A percentile compares a stretch with the other conserved stretches of the same genome.
phyloP scores from a whole-genome alignment of 106 monocot genomes.

The Apostasia shenzhenica region DNA sequence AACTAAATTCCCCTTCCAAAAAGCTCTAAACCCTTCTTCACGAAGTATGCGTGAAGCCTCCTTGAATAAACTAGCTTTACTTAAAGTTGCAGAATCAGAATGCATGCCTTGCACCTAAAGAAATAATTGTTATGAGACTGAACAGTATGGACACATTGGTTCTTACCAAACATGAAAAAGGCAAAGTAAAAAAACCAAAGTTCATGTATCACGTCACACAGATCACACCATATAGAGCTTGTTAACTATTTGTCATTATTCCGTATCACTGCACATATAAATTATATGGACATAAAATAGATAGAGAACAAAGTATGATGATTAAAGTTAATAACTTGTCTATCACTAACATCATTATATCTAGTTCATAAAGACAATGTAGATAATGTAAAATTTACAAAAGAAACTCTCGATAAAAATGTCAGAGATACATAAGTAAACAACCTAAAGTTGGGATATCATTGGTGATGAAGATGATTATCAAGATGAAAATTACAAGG shows the following conservation, averaged over 20 bases:
- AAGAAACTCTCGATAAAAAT: too few relatives aligned
- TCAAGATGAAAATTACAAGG: too few relatives aligned
- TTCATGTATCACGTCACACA: background rate
- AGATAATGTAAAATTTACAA: too few relatives aligned
- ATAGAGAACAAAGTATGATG: too few relatives aligned
- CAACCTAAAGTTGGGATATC: too few relatives aligned
- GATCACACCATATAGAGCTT: background rate
- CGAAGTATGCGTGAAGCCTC: constrained; percentile 63
- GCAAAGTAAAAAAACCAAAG: background rate
- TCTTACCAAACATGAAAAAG: background rate
- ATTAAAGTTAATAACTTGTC: too few relatives aligned
- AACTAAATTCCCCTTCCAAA: constrained; percentile 84
- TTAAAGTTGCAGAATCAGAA: constrained; percentile 52
- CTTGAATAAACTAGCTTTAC: constrained; percentile 54
- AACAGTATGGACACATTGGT: background rate
- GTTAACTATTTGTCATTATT: background rate
- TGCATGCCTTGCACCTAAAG: constrained; percentile 77
- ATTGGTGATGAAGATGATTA: too few relatives aligned
- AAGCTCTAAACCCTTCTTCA: constrained; percentile 78
- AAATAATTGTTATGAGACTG: background rate
- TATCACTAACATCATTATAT: too few relatives aligned
- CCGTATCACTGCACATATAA: background rate
- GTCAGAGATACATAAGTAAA: too few relatives aligned
- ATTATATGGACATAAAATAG: background rate
- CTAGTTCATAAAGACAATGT: too few relatives aligned